A percentile compares a stretch with the other conserved stretches of the same genome.
Conservation (phyloP, 1,284 basidiomycete species). For the Waitea zeae region DNA sequence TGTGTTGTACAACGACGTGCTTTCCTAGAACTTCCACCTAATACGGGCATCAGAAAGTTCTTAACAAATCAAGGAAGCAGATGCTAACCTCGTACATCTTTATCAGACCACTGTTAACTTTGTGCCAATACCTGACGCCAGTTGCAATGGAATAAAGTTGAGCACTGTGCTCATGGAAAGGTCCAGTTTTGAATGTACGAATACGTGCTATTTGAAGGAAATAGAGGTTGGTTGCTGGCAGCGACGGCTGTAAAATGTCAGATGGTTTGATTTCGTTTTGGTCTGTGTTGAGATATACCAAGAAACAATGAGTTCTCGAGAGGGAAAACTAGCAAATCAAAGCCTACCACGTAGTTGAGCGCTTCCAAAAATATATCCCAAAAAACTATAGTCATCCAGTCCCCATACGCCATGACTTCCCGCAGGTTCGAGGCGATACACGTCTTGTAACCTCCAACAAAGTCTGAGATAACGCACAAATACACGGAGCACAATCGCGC, state of each 20-base stretch:
- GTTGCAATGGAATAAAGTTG: constrained; percentile 76
- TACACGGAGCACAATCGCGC: constrained; percentile 43
- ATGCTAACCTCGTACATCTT: constrained; percentile 82
- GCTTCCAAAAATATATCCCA: constrained; percentile 87
- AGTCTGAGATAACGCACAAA: constrained; percentile 68
- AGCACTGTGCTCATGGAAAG: constrained; percentile 88
- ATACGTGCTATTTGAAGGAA: constrained; percentile 72
- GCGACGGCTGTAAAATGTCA: constrained; percentile 31
- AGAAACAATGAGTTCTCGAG: neutral
- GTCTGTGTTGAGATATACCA: no score
- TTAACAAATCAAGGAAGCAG: neutral
- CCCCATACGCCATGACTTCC: constrained; percentile 99
- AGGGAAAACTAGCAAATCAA: constrained; percentile 7
- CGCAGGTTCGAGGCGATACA: constrained; percentile 87
- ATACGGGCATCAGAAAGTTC: constrained; percentile 2
- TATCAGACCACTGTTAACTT: constrained; percentile 78
- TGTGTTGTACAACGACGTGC: constrained; percentile 92
- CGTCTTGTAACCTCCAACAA: constrained; percentile 78
- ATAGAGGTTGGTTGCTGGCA: constrained; percentile 56
- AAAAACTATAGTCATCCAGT: constrained; percentile 84
- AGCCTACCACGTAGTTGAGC: constrained; percentile 64
- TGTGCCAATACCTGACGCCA: constrained; percentile 76
- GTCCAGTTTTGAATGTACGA: constrained; percentile 66
- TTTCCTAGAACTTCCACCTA: constrained; percentile 89
- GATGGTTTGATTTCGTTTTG: constrained; percentile 40